Percentiles rank a stretch among this genome's conserved stretches.
phyloP scores from a whole-genome alignment of 345 rosid species.

The Chamaenerion angustifolium region DNA sequence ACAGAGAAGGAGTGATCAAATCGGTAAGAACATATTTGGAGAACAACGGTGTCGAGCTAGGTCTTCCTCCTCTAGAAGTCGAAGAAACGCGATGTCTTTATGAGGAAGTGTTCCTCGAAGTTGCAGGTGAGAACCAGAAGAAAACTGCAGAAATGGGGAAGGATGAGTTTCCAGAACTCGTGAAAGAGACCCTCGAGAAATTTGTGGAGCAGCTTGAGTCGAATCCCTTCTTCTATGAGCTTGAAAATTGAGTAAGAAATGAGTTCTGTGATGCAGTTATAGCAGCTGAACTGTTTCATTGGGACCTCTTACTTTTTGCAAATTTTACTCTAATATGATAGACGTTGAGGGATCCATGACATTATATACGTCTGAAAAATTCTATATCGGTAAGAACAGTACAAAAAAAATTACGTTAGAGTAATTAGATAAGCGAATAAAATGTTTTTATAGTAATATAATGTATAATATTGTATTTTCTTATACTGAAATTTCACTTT shows the following conservation, averaged over 20 bases:
- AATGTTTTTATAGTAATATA: no score
- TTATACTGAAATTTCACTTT: no score
- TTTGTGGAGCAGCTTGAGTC: slow-evolving; percentile 50
- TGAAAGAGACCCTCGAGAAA: slow-evolving; percentile 40
- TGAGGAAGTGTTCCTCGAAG: slow-evolving; percentile 32
- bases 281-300: no score
- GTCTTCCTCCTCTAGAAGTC: slow-evolving; percentile 58
- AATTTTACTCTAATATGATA: no score
- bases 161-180: slow-evolving; percentile 19
- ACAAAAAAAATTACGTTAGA: no score
- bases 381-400: no score
- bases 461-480: no score
- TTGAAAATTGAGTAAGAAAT: slow-evolving; percentile 14
- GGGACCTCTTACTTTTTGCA: no score
- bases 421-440: no score
- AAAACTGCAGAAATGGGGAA: slow-evolving; percentile 10
- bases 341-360: no score
- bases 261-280: no score
- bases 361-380: no score
- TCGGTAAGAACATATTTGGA: slow-evolving; percentile 34
- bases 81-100: slow-evolving; percentile 46
- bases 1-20: slow-evolving; percentile 11
- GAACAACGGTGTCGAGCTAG: slow-evolving; percentile 43
- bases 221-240: slow-evolving; percentile 33
- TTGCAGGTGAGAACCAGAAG: slow-evolving; percentile 13